These are phyloP conservation scores for Ceratobasidium papillatum DNA, from an alignment of 1,284 basidiomycete species.

Conservation along the genomic window DNA sequence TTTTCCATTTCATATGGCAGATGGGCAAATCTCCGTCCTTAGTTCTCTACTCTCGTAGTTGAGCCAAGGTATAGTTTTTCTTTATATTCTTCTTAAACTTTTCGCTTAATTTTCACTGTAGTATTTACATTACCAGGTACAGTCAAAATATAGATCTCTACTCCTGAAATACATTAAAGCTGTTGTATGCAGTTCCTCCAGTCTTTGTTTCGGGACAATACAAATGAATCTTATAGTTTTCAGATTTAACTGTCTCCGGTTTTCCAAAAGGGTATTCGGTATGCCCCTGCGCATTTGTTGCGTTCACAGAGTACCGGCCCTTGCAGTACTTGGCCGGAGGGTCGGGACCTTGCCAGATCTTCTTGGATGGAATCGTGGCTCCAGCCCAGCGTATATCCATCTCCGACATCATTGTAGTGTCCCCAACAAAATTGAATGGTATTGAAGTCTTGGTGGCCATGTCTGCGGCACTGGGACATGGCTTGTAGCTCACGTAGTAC, in stretches of 20 bases:
- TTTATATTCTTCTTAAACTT: too few species aligned
- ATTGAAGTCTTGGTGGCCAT: not conserved
- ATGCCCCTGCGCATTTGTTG: not conserved
- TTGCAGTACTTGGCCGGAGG: not conserved
- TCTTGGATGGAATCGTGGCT: not conserved
- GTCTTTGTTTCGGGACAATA: not conserved
- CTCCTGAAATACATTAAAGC: too few species aligned
- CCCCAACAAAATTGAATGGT: not conserved
- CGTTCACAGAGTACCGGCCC: not conserved
- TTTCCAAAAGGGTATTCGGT: not conserved
- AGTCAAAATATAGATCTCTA: too few species aligned
- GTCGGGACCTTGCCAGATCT: not conserved
- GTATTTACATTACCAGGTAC: too few species aligned
- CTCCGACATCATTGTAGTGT: not conserved
- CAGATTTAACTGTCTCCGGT: not conserved
- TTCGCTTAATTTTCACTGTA: too few species aligned
- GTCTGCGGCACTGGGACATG: not conserved
- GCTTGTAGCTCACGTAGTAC: not conserved
- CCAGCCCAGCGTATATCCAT: not conserved
- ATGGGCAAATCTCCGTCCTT: too few species aligned
- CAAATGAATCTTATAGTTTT: not conserved
- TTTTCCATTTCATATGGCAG: too few species aligned
- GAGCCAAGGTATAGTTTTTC: too few species aligned
- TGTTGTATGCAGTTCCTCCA: not conserved
- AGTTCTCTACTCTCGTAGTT: too few species aligned